phyloP scores from a whole-genome alignment of 208 protist genomes.

The Leishmania arabica region DNA sequence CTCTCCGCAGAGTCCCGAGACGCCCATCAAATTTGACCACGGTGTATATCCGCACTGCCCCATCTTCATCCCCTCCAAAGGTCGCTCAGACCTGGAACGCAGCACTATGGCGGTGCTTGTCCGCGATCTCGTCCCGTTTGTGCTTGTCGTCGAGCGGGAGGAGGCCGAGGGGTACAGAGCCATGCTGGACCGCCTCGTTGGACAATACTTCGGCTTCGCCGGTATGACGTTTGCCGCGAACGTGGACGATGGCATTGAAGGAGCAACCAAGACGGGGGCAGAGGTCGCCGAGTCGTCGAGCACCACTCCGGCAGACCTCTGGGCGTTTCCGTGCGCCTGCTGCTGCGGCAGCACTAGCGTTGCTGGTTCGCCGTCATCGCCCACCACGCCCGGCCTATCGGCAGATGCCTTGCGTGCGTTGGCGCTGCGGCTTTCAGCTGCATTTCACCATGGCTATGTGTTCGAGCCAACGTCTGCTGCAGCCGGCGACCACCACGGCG shows the following conservation, averaged over 20 bases:
- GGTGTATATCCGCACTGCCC: slow-evolving; percentile 68
- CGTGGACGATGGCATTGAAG: neutral
- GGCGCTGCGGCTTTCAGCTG: slow-evolving; percentile 19
- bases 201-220: slow-evolving; percentile 41
- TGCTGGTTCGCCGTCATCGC: neutral
- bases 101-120: slow-evolving; percentile 68
- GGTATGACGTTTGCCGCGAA: slow-evolving; percentile 32
- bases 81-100: slow-evolving; percentile 53
- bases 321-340: slow-evolving; percentile 31
- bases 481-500: neutral
- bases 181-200: slow-evolving; percentile 64
- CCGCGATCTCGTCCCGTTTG: slow-evolving; percentile 74
- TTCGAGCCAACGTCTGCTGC: slow-evolving; percentile 17
- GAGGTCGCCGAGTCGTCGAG: neutral
- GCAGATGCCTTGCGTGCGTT: slow-evolving; percentile 7
- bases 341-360: slow-evolving; percentile 6
- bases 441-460: slow-evolving; percentile 48
- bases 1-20: slow-evolving; percentile 9
- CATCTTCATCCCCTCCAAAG: slow-evolving; percentile 85
- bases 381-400: neutral
- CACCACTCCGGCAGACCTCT: slow-evolving; percentile 8
- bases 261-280: slow-evolving; percentile 5
- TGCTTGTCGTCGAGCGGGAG: slow-evolving; percentile 73
- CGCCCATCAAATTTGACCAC: slow-evolving; percentile 13
- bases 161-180: slow-evolving; percentile 59